Base-by-base conservation (phyloP, 768 basidiomycete species). In the Mrakia frigida region DNA sequence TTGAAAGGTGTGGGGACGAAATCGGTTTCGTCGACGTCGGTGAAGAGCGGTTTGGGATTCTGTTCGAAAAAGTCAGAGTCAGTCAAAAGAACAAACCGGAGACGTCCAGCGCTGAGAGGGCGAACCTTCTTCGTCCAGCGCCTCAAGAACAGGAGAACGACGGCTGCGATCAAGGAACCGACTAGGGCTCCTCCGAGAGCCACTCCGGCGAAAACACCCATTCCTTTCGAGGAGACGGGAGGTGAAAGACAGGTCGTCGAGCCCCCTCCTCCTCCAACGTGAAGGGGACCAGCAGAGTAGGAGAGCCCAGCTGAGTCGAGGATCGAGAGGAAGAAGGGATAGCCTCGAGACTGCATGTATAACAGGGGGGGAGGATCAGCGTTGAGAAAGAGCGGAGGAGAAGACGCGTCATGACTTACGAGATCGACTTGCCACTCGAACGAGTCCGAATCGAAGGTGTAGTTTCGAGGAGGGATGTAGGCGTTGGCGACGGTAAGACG, bases 231-330 rank as follows among this genome's bases (percentile, higher is more conserved):
- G 43, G 16, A 46, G 43, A 10, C 43, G 43, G 43, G 16, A n/a
- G n/a, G n/a, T 31, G 63, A 1, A 10, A 67, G 65, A 23, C 65
- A 67, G 16, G 33, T 21, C 10, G 35, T 67, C 35, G 65, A 67
- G 14, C 65, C n/a, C n/a, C n/a, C 65, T 67, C 65, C 65, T 67
- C 65, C 65, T 2, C 65, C 65, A 37, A 67, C 65, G 37, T 67
- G 65, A 41, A 67, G 65, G 4, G 65, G 65, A 37, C 65, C 65
- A 37, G 65, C 65, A 18, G 65, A 41, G 65, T 35, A 67, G 7
- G 35, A 37, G 35, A 41, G 37, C 2, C 65, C 65, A 23, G 37
- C 9, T 16, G 65, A 67, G 37, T 67, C 65, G 39, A 67, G 18
- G 35, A 67, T 37, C 3, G 33, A 67, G 35, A 67, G 11, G 39